These are phyloP conservation scores for Clonostachys byssicola DNA, from an alignment of 2,329 filamentous ascomycete genomes.

Conservation along the genomic window DNA sequence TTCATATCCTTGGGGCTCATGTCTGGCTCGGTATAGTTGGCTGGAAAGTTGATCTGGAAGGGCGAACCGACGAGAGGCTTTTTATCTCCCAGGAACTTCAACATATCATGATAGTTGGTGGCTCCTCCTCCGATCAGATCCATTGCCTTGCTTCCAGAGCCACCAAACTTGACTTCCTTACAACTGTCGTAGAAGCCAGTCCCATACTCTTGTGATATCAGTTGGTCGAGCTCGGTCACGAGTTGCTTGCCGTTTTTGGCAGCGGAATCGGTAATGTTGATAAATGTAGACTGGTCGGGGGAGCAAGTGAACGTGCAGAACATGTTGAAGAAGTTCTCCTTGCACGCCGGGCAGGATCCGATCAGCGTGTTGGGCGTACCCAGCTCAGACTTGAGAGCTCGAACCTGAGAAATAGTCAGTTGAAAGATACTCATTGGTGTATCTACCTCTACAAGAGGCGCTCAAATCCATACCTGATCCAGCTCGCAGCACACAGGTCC, in stretches of 20 bases:
- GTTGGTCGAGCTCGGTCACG: constrained; percentile 88
- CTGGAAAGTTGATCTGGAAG: constrained; percentile 95
- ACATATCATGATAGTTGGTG: constrained; percentile 79
- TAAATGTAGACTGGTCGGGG: constrained; percentile 89
- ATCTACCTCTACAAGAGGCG: not conserved
- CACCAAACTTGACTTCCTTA: constrained; percentile 97
- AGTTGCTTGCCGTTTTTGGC: constrained; percentile 54
- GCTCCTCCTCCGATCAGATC: constrained; percentile 94
- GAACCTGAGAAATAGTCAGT: constrained; percentile 47
- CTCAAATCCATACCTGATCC: constrained; percentile 59
- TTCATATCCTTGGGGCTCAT: constrained; percentile 71
- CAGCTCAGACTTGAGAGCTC: constrained; percentile 77
- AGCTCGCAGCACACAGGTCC: constrained; percentile 80
- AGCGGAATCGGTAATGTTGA: constrained; percentile 81
- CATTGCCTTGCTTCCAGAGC: constrained; percentile 90
- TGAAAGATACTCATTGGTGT: not conserved
- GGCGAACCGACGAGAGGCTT: constrained; percentile 81
- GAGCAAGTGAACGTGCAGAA: constrained; percentile 99
- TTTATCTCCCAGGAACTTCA: constrained; percentile 92
- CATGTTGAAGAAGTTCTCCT: constrained; percentile 96
- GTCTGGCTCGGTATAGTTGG: constrained; percentile 53
- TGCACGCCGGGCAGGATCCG: constrained; percentile 91
- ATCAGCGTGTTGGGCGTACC: constrained; percentile 86
- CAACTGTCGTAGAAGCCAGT: constrained; percentile 92
- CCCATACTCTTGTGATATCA: constrained; percentile 81